Base-by-base conservation (phyloP, 352 stramenopile species). In the Pythium plurisporium region DNA sequence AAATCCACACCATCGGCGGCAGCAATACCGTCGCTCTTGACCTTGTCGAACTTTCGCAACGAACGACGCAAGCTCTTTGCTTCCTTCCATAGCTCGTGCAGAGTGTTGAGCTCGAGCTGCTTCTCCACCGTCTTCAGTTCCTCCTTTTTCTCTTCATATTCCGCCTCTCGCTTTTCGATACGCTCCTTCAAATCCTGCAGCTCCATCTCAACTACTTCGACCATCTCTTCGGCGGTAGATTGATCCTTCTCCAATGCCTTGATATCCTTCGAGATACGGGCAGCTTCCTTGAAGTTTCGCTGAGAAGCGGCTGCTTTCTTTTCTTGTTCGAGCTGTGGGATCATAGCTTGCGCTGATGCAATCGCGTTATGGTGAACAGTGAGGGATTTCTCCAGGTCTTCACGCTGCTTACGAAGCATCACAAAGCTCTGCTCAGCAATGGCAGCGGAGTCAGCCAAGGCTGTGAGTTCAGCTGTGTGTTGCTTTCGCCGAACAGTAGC, bases 251-350 rank as follows among this genome's bases (percentile, higher is more conserved):
- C 84, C 4, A 94, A 48, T 17, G 78, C 76, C 67, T 94, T 94
- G 51, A 94, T 91, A 42, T 92, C 84, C 53, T 94, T 92, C 4
- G 84, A 92, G 20, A 94, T 87, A 19, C 82, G 70, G 3, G 84
- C 84, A 6, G 84, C 84, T 34, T 94, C 84, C 59, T 94, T 92
- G 55, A 94, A 94, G 60, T 94, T 91, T n/a, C 84, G 76, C 46
- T 91, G 74, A 12, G 82, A 62, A 29, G 82, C 84, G 23, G 84
- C 79, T 0, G 67, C 61, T 55, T 92, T 91, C 64, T 94, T 94
- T 43, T 94, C 84, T 37, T 84, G 69, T 42, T 92, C 84, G 11
- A 92, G 70, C 9, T 76, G 72, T 1, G 84, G 84, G 43, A 94
- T 87, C 71, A 89, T 87, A 10, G 82, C 70, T 38, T 89, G 79